Evolutionary conservation across 2,329 filamentous ascomycete genomes (phyloP).

Genomic region (Anthostomella pinea): DNA sequence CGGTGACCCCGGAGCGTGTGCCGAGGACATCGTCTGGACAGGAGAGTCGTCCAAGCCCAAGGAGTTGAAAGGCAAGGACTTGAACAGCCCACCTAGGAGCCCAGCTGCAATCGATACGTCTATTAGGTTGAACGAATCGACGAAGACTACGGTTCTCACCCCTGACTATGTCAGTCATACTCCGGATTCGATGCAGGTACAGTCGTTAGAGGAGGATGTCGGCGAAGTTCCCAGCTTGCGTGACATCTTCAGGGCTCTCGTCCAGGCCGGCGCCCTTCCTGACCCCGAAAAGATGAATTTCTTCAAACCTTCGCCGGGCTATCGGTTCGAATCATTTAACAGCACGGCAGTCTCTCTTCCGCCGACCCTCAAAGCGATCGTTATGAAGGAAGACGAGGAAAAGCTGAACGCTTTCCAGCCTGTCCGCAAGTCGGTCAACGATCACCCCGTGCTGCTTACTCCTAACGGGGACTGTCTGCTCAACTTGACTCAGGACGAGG

Average conservation of each 20-base stretch:
- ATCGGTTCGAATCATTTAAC: constrained; percentile 33
- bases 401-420: constrained; percentile 54
- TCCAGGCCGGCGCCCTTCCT: constrained; percentile 33
- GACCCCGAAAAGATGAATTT: constrained; percentile 38
- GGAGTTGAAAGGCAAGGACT: constrained; percentile 22
- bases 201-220: constrained; percentile 29
- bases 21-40: constrained; percentile 11
- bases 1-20: constrained; percentile 20
- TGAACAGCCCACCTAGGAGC: constrained; percentile 27
- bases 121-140: constrained; percentile 33
- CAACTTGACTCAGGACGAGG: constrained; percentile 65
- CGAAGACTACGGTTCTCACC: constrained; percentile 34
- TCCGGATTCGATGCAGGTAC: constrained; percentile 27
- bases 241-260: constrained; percentile 38
- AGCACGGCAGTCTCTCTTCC: constrained; percentile 30
- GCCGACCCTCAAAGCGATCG: constrained; percentile 43
- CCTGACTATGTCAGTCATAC: constrained; percentile 31
- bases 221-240: constrained; percentile 31
- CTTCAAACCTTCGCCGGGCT: constrained; percentile 36
- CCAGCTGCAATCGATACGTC: constrained; percentile 29
- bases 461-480: constrained; percentile 75
- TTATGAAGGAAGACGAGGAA: constrained; percentile 54
- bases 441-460: constrained; percentile 68
- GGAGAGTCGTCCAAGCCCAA: constrained; percentile 22
- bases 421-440: constrained; percentile 62